These are phyloP conservation scores for Lithospermum erythrorhizon DNA, from an alignment of 257 asterid species.

Conservation along the genomic window DNA sequence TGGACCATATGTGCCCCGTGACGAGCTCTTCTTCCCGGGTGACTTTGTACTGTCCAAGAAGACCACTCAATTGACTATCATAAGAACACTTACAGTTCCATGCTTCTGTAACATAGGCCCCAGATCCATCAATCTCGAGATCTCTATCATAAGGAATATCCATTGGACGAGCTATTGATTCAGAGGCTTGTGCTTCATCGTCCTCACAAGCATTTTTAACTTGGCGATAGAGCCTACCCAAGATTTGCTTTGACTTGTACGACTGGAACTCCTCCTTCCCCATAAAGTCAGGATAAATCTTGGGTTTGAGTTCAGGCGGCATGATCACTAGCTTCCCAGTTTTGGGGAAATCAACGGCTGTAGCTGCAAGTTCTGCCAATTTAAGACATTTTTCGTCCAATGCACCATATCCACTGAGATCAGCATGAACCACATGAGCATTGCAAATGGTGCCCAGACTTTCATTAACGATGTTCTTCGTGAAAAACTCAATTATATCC, in stretches of 20 bases:
- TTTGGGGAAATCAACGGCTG: constrained; percentile 90
- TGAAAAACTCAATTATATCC: constrained; percentile 69
- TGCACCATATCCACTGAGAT: constrained; percentile 67
- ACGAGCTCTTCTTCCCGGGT: constrained; percentile 75
- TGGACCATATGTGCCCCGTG: constrained; percentile 88
- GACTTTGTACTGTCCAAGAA: constrained; percentile 74
- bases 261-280: constrained; percentile 67
- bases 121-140: constrained; percentile 49
- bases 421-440: constrained; percentile 96
- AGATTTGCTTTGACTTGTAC: constrained; percentile 44
- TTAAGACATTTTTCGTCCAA: constrained; percentile 72
- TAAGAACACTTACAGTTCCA: constrained; percentile 62
- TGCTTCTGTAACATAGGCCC: constrained; percentile 41
- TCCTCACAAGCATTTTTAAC: constrained; percentile 33
- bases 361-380: constrained; percentile 89
- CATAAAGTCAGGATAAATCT: constrained; percentile 82
- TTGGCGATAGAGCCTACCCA: constrained; percentile 72
- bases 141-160: constrained; percentile 43
- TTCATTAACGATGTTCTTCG: constrained; percentile 72
- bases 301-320: constrained; percentile 58
- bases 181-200: constrained; percentile 27
- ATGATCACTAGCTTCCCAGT: constrained; percentile 62
- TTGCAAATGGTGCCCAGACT: constrained; percentile 85
- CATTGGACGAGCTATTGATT: constrained; percentile 12
- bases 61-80: constrained; percentile 60